A percentile compares a stretch with the other conserved stretches of the same genome.
phyloP scores from a whole-genome alignment of 164 flowering plant genomes.

The Kingdonia uniflora region DNA sequence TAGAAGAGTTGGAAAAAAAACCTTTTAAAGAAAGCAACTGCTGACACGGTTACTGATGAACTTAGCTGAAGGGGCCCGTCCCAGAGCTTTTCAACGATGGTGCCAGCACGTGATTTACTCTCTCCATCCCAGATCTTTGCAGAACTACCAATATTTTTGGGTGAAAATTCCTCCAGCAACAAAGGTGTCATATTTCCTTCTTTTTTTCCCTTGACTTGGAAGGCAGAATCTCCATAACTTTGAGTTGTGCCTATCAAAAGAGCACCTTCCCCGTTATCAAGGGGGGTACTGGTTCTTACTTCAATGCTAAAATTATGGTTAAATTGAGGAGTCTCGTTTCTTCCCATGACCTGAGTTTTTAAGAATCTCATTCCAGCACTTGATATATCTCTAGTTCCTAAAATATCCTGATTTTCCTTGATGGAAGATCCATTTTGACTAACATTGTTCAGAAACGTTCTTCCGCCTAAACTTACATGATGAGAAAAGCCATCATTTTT shows the following conservation, averaged over 20 bases:
- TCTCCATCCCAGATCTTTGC: slow-evolving; percentile 13
- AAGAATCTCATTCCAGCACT: slow-evolving; percentile 2
- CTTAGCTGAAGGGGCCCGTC: slow-evolving; percentile 48
- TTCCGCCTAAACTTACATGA: slow-evolving; percentile 5
- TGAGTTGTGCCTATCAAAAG: slow-evolving; percentile 3
- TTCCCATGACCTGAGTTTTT: slow-evolving; percentile 8
- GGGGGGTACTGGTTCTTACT: slow-evolving; percentile 2
- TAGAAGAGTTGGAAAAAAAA: slow-evolving; percentile 15
- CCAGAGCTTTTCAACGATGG: slow-evolving; percentile 40
- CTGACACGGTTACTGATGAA: slow-evolving; percentile 30
- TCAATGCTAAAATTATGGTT: slow-evolving; percentile 9
- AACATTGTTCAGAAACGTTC: slow-evolving; percentile 3
- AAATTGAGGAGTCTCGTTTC: slow-evolving; percentile 9
- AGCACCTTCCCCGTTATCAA: slow-evolving; percentile 1
- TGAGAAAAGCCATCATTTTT: not conserved
- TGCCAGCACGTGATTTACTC: slow-evolving; percentile 2
- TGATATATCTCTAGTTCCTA: slow-evolving; percentile 5
- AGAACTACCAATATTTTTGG: slow-evolving; percentile 6
- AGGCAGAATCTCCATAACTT: not conserved
- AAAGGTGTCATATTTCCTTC: slow-evolving; percentile 6
- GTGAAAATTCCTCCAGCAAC: slow-evolving; percentile 2
- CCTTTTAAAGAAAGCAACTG: slow-evolving; percentile 56
- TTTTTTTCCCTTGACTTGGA: slow-evolving; percentile 5
- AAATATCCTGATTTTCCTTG: slow-evolving; percentile 7
- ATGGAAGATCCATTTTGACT: slow-evolving; percentile 7